Evolutionary conservation across 306 rosid genomes (phyloP).

Genomic region (Oemleria cerasiformis): DNA sequence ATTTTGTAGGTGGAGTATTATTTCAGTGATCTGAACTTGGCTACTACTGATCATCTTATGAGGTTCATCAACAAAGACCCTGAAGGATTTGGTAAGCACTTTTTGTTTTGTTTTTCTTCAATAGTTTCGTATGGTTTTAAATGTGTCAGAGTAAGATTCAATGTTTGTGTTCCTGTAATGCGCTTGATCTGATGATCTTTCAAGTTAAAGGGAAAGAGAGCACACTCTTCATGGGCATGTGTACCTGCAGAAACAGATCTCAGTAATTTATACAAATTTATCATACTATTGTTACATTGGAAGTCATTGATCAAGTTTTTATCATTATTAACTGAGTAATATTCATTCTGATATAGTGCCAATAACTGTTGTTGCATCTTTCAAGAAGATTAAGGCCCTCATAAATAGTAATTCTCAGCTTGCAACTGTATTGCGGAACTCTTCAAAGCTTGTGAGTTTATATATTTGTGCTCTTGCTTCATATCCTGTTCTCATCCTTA

Average conservation of each 20-base stretch:
- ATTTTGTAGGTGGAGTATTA: constrained; percentile 92
- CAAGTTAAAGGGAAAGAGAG: background rate
- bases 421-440: constrained; percentile 77
- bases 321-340: constrained; percentile 12
- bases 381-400: constrained; percentile 96
- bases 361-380: constrained; percentile 88
- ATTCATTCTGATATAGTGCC: constrained; percentile 63
- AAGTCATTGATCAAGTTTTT: background rate
- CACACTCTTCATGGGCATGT: background rate
- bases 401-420: constrained; percentile 70
- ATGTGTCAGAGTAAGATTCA: background rate
- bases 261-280: constrained; percentile 9
- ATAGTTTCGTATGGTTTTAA: background rate
- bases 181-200: background rate
- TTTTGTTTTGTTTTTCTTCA: constrained; percentile 8
- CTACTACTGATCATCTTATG: constrained; percentile 97
- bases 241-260: background rate
- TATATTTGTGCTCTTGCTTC: constrained; percentile 17
- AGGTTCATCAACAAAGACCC: constrained; percentile 92
- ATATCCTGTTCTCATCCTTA: background rate
- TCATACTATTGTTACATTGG: constrained; percentile 17
- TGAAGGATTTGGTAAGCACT: constrained; percentile 79
- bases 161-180: background rate
- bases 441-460: constrained; percentile 82
- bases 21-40: constrained; percentile 92